phyloP scores from a whole-genome alignment of 805 yeast species.

The Saccharomycopsis sp. region DNA sequence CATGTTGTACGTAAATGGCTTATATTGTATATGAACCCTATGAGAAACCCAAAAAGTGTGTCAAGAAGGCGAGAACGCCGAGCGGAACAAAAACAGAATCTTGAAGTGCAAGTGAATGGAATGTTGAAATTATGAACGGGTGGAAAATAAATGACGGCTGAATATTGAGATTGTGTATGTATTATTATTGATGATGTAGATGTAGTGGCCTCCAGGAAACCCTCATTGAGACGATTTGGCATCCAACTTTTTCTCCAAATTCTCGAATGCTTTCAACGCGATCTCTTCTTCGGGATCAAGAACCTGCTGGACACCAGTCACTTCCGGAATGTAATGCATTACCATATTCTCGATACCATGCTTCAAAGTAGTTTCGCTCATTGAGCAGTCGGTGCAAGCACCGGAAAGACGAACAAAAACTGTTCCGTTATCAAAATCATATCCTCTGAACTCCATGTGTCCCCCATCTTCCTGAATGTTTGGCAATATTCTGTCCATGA shows the following conservation, averaged over 20 bases:
- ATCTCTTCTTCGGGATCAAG: constrained; percentile 70
- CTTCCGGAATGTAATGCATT: constrained; percentile 94
- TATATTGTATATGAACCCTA: neutral
- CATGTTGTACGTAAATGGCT: neutral
- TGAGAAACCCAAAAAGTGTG: neutral
- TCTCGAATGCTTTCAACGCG: constrained; percentile 77
- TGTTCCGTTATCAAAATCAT: constrained; percentile 77
- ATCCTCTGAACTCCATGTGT: constrained; percentile 82
- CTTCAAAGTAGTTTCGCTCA: constrained; percentile 86
- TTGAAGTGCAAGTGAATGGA: neutral
- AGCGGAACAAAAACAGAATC: neutral
- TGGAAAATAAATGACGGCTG: too few species aligned
- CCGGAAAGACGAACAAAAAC: constrained; percentile 89
- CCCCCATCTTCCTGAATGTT: constrained; percentile 99
- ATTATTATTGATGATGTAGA: too few species aligned
- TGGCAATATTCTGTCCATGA: constrained; percentile 92
- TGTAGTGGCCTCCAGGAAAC: too few species aligned
- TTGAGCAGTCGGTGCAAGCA: constrained; percentile 90
- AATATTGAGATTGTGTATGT: too few species aligned
- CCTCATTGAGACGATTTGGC: constrained; percentile 1
- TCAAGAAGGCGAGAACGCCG: neutral
- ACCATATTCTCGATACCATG: constrained; percentile 97
- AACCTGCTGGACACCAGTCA: constrained; percentile 80
- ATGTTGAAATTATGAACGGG: neutral
- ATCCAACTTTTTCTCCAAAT: constrained; percentile 51